Base-by-base conservation (phyloP, 495 filamentous ascomycete species). In the Parachaetomium inaequale region DNA sequence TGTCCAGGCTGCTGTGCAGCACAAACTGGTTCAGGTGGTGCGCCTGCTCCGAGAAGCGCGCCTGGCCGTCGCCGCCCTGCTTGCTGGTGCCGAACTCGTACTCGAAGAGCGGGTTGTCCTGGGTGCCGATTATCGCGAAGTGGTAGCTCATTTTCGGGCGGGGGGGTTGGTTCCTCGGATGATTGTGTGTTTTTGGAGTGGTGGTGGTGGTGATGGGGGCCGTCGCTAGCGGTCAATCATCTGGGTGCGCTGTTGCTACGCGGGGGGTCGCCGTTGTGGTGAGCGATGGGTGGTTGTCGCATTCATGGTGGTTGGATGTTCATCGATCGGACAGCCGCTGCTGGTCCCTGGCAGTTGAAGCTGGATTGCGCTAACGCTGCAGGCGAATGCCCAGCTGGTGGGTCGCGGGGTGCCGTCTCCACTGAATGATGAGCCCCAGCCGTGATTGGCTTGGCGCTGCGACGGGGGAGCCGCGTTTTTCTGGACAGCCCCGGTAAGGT, bases 21-120 rank as follows among this genome's bases (percentile, higher is more conserved):
- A 98, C 89, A 80, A 98, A 97, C 75, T 96, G 94, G 79, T 96
- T 97, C 85, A 96, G 90, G 72, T 93, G 88, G 54, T 90, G 85
- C 28, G 92, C 88, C 63, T 95, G 87, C 50, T 92, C 88, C 32
- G 81, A 84, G 82, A 96, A 97, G 64, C 90, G 86, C 28, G 94
- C 79, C 68, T 92, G 82, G 66, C 94, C 94, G 81, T 97, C 93
- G 66, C 92, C 93, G 77, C 93, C 92, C 60, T 88, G 84, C 76
- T 96, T 96, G 36, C 90, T 93, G 50, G 92, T 96, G 66, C 94
- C 94, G 76, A 98, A 98, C 66, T 95, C 91, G 73, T 92, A 83
- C 76, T 95, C 92, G 80, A 97, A 98, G 59, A 97, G 84, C 21
- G 94, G 93, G 72, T 91, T 93, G 75, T 98, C 94, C 55, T 89